Evolutionary conservation across 768 basidiomycete genomes (phyloP), one percentile per base, ranked within the genome.

Genomic region (Boletus tylopilopsis): DNA sequence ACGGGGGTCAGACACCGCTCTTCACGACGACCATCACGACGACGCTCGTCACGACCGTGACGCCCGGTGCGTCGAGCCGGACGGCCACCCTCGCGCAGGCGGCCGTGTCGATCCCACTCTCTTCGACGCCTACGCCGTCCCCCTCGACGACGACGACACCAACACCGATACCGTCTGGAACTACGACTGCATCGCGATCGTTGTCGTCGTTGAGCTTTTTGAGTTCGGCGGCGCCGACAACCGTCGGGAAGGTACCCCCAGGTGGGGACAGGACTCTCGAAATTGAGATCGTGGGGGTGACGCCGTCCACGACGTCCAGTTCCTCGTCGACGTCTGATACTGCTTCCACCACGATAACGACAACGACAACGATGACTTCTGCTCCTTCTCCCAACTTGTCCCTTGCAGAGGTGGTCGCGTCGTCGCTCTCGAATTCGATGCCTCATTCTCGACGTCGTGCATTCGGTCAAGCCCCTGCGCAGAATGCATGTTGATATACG

Each of bases 1-100:
- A 30, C 37, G 18, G 5, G 1, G 33, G 45, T 5, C 49, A 45
- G 21, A 44, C 16, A 5, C 25, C 58, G 15, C 35, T 54, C 13
- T 6, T 61, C n/a, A 62, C 66, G 3, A 68, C 56, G 16, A 66
- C 66, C 21, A 35, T 64, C n/a, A 68, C 56, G 7, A 61, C 58
- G 19, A 68, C 64, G 18, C 42, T 66, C 13, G 25, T 55, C 3
- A 21, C 51, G 6, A 51, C 50, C 13, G 35, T 46, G 42, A 56
- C 56, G 18, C 22, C 46, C 6, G 41, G 19, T 15, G 2, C 53
- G 15, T 42, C 59, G 9, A 16, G 5, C 23, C 47, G 16, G 33
- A 41, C 45, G 2, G 36, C 16, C 30, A 43, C 61, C 5, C 49
- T 61, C 1, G 53, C 53, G 1, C 45, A 21, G 19, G 64, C 59